Evolutionary conservation across 257 asterid genomes (phyloP), one percentile per base, ranked within the genome.

Genomic region (Jacaranda copaia): DNA sequence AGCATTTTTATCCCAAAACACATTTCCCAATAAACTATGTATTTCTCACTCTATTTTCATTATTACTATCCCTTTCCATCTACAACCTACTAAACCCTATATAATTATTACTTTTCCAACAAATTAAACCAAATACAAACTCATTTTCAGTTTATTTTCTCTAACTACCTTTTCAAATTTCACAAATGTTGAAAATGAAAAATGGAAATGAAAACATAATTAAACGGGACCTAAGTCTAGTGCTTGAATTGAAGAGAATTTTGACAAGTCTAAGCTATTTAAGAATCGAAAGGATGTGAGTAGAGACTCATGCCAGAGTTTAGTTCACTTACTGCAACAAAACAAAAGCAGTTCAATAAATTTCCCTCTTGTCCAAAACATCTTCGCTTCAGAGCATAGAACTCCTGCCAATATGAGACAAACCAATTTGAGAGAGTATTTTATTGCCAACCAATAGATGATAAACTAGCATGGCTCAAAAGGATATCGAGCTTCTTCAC

Each of bases 341-440:
- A 87, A 88, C 98, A 94, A 75, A 87, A 88, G 88, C 98, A 94
- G 81, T 89, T 92, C 83, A 88, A 83, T 39, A 93, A 89, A 68
- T 87, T 94, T 74, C 97, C 94, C 60, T 89, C 93, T 87, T 87
- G 97, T 14, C 88, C 87, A 61, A 70, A 84, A 86, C 98, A 94
- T 84, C 97, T 90, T 63, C 88, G 86, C 85, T 91, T 94, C 85
- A 94, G 77, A 77, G 97, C 92, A 84, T 90, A 88, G 83, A 92
- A 94, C 84, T 94, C 98, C 98, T 94, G 91, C 69, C 80, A 19
- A 66, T 42, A 81, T 56, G 79, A 75, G 77, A 64, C 6, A 66
- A 77, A 75, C 15, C 48, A 74, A 70, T 67, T 61, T 67, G 18
- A 73, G 86, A 78, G 76, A 68, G 55, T 13, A 40, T 25, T 25